phyloP scores from a whole-genome alignment of 179 eudicot species.

The Beta corolliflora region DNA sequence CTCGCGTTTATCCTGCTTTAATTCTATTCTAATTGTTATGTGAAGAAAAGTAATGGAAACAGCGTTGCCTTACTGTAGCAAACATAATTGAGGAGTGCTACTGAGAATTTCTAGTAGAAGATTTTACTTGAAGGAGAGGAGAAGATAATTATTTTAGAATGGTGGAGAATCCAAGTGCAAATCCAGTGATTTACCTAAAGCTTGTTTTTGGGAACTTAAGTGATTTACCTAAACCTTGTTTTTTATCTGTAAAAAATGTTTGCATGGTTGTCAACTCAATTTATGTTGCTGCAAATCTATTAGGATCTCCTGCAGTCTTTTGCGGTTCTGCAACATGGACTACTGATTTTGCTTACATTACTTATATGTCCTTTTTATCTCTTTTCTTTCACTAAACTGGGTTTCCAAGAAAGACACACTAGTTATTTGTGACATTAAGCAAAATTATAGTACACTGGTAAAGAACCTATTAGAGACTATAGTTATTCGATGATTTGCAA shows the following conservation, averaged over 20 bases:
- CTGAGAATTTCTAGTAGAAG: not conserved
- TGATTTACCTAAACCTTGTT: not conserved
- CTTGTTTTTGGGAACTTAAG: not conserved
- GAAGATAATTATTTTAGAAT: not conserved
- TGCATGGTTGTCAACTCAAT: not conserved
- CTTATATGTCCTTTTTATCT: not conserved
- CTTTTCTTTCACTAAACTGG: not conserved
- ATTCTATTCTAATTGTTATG: not conserved
- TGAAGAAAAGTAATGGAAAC: not conserved
- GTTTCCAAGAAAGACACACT: not conserved
- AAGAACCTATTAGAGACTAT: not conserved
- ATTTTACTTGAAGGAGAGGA: not conserved
- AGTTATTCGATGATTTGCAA: not conserved
- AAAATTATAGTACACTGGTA: not conserved
- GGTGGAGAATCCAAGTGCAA: not conserved
- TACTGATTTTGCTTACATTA: not conserved
- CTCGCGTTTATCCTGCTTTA: not conserved
- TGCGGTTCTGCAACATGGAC: not conserved
- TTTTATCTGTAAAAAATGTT: not conserved
- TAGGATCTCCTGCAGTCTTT: not conserved
- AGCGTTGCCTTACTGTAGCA: not conserved
- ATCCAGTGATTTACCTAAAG: not conserved
- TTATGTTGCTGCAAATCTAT: too few relatives aligned
- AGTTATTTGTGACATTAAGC: not conserved
- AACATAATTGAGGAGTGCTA: not conserved